A percentile compares a stretch with the other conserved stretches of the same genome.
These are phyloP conservation scores for Gossypium mustelinum DNA, from an alignment of 345 rosid genomes.

Conservation along the genomic window DNA sequence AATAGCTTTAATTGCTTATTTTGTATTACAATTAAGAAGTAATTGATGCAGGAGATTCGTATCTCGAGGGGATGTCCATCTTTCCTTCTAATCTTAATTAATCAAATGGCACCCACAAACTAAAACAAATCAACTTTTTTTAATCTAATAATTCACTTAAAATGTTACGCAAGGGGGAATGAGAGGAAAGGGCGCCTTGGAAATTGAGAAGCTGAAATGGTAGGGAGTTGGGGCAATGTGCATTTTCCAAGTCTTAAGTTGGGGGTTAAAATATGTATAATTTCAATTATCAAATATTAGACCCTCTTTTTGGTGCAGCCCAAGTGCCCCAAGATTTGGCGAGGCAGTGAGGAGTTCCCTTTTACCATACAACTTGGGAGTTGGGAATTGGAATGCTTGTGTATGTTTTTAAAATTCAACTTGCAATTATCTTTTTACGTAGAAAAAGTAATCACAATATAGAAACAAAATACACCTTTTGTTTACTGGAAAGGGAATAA, in stretches of 20 bases:
- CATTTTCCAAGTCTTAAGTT: constrained; percentile 14
- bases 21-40: neutral
- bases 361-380: neutral
- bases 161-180: too few species aligned
- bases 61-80: constrained; percentile 17
- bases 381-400: too few species aligned
- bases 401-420: neutral
- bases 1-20: constrained; percentile 15
- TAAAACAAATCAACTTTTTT: neutral
- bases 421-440: neutral
- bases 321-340: neutral
- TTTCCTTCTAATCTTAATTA: constrained; percentile 15
- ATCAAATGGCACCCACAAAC: neutral
- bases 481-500: neutral
- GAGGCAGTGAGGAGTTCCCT: neutral
- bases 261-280: too few species aligned
- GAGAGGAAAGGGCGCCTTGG: too few species aligned
- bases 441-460: neutral
- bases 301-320: too few species aligned
- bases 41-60: constrained; percentile 21
- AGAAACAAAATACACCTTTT: constrained; percentile 2
- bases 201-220: too few species aligned
- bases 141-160: neutral
- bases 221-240: constrained; percentile 14
- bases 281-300: too few species aligned